Conservation (phyloP, 805 yeast genomes). For the Candida saitoana region DNA sequence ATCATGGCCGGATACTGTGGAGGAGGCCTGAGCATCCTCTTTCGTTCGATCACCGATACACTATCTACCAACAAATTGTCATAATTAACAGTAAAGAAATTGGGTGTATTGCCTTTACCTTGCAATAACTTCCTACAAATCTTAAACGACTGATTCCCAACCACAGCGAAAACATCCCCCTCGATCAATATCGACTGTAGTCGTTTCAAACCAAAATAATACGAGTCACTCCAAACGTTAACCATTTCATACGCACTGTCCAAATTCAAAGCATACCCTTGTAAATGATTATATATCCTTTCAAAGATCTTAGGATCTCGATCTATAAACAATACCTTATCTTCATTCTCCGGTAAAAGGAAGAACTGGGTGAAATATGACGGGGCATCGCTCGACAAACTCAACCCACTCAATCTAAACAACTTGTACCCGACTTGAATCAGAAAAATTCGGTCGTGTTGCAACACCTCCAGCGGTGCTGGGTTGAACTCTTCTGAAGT, state of each 20-base stretch:
- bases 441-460: conserved; percentile 65
- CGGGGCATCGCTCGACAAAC: conserved; percentile 81
- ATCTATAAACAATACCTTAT: conserved; percentile 59
- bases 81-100: conserved; percentile 65
- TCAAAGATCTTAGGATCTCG: conserved; percentile 68
- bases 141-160: conserved; percentile 60
- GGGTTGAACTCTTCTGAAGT: conserved; percentile 33
- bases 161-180: conserved; percentile 52
- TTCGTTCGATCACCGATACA: conserved; percentile 28
- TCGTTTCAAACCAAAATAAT: conserved; percentile 62
- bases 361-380: conserved; percentile 81
- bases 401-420: conserved; percentile 75
- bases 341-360: conserved; percentile 31
- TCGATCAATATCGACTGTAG: conserved; percentile 46
- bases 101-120: conserved; percentile 68
- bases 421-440: conserved; percentile 65
- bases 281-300: conserved; percentile 65
- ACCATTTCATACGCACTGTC: conserved; percentile 57
- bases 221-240: conserved; percentile 63
- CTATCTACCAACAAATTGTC: conserved; percentile 51
- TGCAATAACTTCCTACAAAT: conserved; percentile 53
- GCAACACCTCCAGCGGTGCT: conserved; percentile 50
- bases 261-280: conserved; percentile 71
- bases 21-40: conserved; percentile 68
- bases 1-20: conserved; percentile 59